These are phyloP conservation scores for Suillus clintonianus DNA, from an alignment of 768 basidiomycete genomes.

Conservation along the genomic window DNA sequence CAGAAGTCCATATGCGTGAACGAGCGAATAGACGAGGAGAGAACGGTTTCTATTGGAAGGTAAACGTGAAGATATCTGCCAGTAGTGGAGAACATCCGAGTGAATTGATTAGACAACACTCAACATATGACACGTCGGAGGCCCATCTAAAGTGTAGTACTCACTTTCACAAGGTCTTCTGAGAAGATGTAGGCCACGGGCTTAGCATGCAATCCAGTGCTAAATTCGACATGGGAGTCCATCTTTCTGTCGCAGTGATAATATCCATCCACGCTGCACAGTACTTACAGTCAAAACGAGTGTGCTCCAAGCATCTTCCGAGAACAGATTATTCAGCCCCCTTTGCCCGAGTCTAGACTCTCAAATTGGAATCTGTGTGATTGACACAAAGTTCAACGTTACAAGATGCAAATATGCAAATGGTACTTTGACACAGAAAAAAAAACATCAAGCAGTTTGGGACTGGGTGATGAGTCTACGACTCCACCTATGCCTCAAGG, in stretches of 20 bases:
- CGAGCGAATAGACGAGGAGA: constrained; percentile 63
- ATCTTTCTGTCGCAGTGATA: background rate
- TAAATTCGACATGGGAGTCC: background rate
- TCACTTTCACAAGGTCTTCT: constrained; percentile 55
- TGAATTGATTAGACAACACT: background rate
- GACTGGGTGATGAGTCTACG: no score
- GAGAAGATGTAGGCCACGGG: constrained; percentile 56
- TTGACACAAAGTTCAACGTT: no score
- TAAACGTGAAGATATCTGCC: constrained; percentile 52
- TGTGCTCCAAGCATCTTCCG: background rate
- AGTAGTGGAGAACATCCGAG: background rate
- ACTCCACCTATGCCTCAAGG: background rate
- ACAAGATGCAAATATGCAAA: no score
- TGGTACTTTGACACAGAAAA: no score
- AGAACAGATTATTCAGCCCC: no score
- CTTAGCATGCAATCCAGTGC: background rate
- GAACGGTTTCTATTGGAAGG: constrained; percentile 74
- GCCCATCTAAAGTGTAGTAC: constrained; percentile 1
- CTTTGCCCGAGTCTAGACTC: no score
- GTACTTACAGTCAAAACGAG: background rate
- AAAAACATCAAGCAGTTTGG: no score
- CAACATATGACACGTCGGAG: background rate
- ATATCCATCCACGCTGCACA: background rate
- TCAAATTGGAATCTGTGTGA: no score
- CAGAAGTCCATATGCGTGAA: constrained; percentile 53